Evolutionary conservation across 306 rosid genomes (phyloP), one percentile per base, ranked within the genome.

Genomic region (Castanea mollissima): DNA sequence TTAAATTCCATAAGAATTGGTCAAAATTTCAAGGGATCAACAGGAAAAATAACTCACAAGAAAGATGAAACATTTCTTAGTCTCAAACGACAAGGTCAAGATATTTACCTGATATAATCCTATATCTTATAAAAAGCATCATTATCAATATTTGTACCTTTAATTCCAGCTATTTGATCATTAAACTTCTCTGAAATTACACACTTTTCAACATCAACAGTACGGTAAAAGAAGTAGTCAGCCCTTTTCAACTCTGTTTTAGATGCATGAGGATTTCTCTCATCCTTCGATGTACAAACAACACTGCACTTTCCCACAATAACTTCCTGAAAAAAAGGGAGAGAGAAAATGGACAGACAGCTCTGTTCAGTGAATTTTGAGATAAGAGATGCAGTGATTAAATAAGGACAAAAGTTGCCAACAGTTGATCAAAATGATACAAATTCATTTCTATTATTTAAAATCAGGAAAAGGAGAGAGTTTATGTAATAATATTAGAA

Each of bases 261-360:
- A 55, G 92, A 83, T 44, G 92, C 80, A 52, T 74, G 84, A 72
- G 82, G 76, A 88, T 93, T 93, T 79, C 91, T 87, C 52, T 11
- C 20, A 82, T 93, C 96, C 81, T 79, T 82, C 65, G 87, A 85
- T 44, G 83, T 79, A 90, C 94, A 93, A 55, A 91, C 74, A 52
- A 93, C 87, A 55, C 21, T 87, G 89, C 92, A 91, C 75, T 89
- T 93, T 81, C 84, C 83, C 57, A 79, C 35, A 78, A 91, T 75
- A 52, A 81, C 71, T 72, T 88, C 91, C 97, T 93, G 87, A 76
- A 77, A 79, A n/a, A 35, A 55, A n/a, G 73, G 59, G 5, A 49
- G 16, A 41, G 2, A 38, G 46, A 41, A 41, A 41, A 41, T 41
- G 46, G 11, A 41, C 11, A 41, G 46, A 41, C 11, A 41, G 46